Conservation (phyloP, 108 stramenopile genomes). For the Skeletonema marinoi region DNA sequence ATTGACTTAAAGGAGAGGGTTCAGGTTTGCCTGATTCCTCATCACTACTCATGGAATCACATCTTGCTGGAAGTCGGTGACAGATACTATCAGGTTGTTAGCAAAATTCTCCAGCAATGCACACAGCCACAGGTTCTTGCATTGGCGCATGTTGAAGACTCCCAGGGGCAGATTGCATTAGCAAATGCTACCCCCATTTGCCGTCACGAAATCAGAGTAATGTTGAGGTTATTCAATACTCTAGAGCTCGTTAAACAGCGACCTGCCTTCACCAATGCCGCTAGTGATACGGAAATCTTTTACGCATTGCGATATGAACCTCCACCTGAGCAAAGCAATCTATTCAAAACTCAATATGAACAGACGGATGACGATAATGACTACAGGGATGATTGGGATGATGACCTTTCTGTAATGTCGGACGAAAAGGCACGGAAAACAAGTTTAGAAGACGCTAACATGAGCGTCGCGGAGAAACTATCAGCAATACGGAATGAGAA, state of each 20-base stretch:
- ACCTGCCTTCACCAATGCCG: constrained; percentile 87
- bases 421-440: constrained; percentile 58
- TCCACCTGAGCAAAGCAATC: constrained; percentile 64
- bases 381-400: constrained; percentile 88
- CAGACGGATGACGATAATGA: constrained; percentile 64
- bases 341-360: constrained; percentile 77
- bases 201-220: constrained; percentile 89
- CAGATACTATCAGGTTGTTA: constrained; percentile 86
- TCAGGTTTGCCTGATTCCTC: constrained; percentile 80
- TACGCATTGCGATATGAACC: constrained; percentile 90
- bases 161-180: constrained; percentile 83
- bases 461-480: constrained; percentile 83
- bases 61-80: constrained; percentile 80
- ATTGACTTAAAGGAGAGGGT: constrained; percentile 89
- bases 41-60: constrained; percentile 91
- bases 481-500: constrained; percentile 81
- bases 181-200: constrained; percentile 86
- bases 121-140: constrained; percentile 90
- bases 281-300: constrained; percentile 89
- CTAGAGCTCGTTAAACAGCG: constrained; percentile 90
- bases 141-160: constrained; percentile 87
- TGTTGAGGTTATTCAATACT: constrained; percentile 92
- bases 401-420: constrained; percentile 71
- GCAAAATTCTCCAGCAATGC: constrained; percentile 83
- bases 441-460: constrained; percentile 59